Evolutionary conservation across 768 basidiomycete species (phyloP), one percentile per base, ranked within the genome.

Genomic region (Sutorius australiensis): DNA sequence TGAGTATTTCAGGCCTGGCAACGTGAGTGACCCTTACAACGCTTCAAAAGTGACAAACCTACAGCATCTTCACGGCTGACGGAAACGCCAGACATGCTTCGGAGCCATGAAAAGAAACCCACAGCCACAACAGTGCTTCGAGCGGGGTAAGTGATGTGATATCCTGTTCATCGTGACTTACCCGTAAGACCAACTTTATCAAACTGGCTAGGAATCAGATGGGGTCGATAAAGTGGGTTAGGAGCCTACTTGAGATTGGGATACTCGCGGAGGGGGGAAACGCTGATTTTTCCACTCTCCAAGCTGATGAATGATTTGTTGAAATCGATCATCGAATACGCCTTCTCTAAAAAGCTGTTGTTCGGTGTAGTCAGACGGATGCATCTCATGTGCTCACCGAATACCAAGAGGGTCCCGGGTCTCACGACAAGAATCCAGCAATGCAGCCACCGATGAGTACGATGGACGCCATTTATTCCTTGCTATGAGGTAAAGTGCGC

Each of bases 181-280:
- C 90, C 73, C n/a, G 91, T 89, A 51, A 91, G 72, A 3, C 89
- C 90, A 55, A 91, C 82, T 74, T 90, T 92, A 71, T 95, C 93
- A 66, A 94, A 94, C 79, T 89, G 59, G 19, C 54, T 45, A 43
- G 21, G n/a, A 17, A 45, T 67, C 34, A 67, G 57, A 53, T 40
- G 30, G n/a, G 30, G 12, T 56, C 27, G 5, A 33, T 30, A 13
- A 27, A 27, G 33, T 46, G 17, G 41, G 42, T 27, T 16, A 17
- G 32, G 24, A 36, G 66, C 72, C 38, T 62, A 80, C 86, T 71
- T 83, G 80, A 9, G 93, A 95, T 63, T 92, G 87, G 56, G 80
- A 86, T 53, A 90, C 90, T 52, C 90, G 80, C 1, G 93, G 93
- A 48, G 93, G 92, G 27, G 92, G 82, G 24, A 94, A 79, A 34